Evolutionary conservation across 2,329 filamentous ascomycete genomes (phyloP).

Genomic region (Penicillium hordei): DNA sequence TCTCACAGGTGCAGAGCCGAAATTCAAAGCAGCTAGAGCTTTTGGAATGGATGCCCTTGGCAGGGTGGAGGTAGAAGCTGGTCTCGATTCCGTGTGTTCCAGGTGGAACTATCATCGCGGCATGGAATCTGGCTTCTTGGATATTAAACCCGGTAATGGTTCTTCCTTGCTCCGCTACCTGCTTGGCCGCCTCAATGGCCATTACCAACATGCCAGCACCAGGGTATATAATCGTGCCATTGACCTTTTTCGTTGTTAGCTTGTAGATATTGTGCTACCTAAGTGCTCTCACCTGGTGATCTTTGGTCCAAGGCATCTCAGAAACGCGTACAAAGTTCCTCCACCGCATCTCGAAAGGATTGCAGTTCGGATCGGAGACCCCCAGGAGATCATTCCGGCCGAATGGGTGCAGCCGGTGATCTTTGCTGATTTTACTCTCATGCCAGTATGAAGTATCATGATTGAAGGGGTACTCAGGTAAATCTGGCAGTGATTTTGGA

Average conservation of each 20-base stretch:
- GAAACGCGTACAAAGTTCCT: constrained; percentile 44
- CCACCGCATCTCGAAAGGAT: constrained; percentile 36
- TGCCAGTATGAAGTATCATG: constrained; percentile 38
- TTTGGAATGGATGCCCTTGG: background rate
- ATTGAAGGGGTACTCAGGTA: constrained; percentile 43
- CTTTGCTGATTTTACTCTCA: constrained; percentile 24
- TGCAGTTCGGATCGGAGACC: constrained; percentile 5
- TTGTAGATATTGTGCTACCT: background rate
- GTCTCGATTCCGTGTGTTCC: constrained; percentile 3
- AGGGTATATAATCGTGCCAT: constrained; percentile 1
- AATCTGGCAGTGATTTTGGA: constrained; percentile 21
- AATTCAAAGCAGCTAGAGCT: constrained; percentile 4
- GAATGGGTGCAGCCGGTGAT: constrained; percentile 16
- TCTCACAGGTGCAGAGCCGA: constrained; percentile 6
- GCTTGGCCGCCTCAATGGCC: constrained; percentile 3
- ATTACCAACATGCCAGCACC: constrained; percentile 1
- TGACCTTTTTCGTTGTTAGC: constrained; percentile 17
- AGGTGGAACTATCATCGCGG: background rate
- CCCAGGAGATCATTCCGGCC: constrained; percentile 11
- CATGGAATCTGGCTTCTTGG: background rate
- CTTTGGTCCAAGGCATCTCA: constrained; percentile 47
- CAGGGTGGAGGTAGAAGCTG: background rate
- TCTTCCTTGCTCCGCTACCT: background rate
- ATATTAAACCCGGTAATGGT: background rate
- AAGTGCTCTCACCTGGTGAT: constrained; percentile 35